Percentiles rank a stretch among this genome's conserved stretches.
Evolutionary conservation across 768 basidiomycete genomes (phyloP).

Genomic region (Cyathus striatus): DNA sequence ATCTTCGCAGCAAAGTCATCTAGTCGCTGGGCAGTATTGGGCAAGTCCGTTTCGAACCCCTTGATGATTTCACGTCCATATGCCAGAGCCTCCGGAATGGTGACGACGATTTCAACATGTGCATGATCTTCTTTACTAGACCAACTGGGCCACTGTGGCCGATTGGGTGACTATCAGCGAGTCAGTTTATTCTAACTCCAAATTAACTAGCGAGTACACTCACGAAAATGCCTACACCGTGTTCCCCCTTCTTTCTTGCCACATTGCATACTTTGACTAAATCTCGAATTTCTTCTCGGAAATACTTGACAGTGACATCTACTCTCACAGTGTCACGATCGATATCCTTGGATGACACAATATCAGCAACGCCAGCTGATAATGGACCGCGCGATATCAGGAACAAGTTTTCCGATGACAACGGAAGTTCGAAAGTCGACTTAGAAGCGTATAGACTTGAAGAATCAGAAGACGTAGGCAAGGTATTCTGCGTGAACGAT

Average conservation of each 20-base stretch:
- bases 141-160: slow-evolving; percentile 6
- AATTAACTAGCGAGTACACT: slow-evolving; percentile 7
- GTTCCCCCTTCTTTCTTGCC: slow-evolving; percentile 14
- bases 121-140: slow-evolving; percentile 10
- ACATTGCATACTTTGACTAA: slow-evolving; percentile 20
- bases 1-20: slow-evolving; percentile 25
- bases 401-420: slow-evolving; percentile 19
- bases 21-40: slow-evolving; percentile 32
- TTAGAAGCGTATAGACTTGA: slow-evolving; percentile 1
- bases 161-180: slow-evolving; percentile 30
- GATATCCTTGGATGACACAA: slow-evolving; percentile 15
- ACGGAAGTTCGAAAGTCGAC: slow-evolving; percentile 14
- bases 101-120: slow-evolving; percentile 28
- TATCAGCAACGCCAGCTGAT: slow-evolving; percentile 16
- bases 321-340: slow-evolving; percentile 16
- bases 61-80: slow-evolving; percentile 26
- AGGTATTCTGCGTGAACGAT: slow-evolving; percentile 8
- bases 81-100: slow-evolving; percentile 25
- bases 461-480: background rate
- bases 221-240: slow-evolving; percentile 32
- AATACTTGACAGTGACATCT: slow-evolving; percentile 16
- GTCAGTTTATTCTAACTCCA: too few relatives aligned
- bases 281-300: slow-evolving; percentile 12
- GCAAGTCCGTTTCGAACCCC: slow-evolving; percentile 35
- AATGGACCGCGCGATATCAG: slow-evolving; percentile 21